Base-by-base conservation (phyloP, 768 basidiomycete genomes). In the Clitopilus hobsonii region DNA sequence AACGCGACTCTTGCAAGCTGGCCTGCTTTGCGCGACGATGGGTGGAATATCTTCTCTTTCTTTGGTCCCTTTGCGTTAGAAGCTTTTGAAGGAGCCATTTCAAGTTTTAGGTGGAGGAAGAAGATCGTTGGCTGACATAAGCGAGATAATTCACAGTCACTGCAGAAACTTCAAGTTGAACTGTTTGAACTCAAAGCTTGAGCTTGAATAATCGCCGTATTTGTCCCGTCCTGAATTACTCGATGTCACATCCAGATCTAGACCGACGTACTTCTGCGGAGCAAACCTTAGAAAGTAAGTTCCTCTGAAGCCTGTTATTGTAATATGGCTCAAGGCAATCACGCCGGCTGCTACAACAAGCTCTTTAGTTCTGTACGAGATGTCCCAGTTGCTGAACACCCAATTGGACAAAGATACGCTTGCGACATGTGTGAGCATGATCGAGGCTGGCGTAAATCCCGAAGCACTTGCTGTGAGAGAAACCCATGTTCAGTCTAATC, bases 361-460 rank as follows among this genome's bases (percentile, higher is more conserved):
- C 28, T n/a, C 57, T 55, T 55, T 60, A 96, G 94, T 89, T 59
- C 77, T 96, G 23, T 80, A 86, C 64, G 92, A 94, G 56, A 89
- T 96, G 54, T 93, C 94, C 18, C 91, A 94, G 70, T 71, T 95
- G 47, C 72, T 96, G 50, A 89, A 94, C 59, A 94, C 94, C 0
- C 83, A 87, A 55, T 78, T 96, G 38, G 92, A 95, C 73, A 91
- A 89, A 63, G 89, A 93, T 65, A 91, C 91, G 2, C 81, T 96
- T n/a, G 91, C 89, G 29, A 94, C 89, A 23, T 96, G 94, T 67
- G 85, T 96, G 22, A 81, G 86, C 36, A 86, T 96, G 88, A 93
- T 96, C 61, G 94, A 96, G 72, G 86, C 83, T 57, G 94, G 94
- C 16, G 90, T 89, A 48, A 96, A 95, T 68, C 91, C 94, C 10